Conservation (phyloP, 345 rosid species). For the Firmiana major region DNA sequence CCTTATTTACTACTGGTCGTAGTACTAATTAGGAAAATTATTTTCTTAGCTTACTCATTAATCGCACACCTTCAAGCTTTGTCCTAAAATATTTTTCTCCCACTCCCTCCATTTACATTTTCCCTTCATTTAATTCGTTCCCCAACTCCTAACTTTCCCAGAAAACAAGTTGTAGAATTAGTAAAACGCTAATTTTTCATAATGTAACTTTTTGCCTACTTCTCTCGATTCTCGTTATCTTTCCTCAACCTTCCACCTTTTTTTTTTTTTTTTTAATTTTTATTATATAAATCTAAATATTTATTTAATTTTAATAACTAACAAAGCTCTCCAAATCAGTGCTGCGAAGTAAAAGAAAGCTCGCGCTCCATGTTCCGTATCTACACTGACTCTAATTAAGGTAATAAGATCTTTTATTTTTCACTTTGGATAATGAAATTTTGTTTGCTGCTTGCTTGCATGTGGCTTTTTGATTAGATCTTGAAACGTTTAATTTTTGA, state of each 20-base stretch:
- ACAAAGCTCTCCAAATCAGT: slow-evolving; percentile 1
- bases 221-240: not conserved
- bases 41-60: not conserved
- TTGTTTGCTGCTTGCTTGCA: not conserved
- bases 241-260: not conserved
- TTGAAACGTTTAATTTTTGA: not conserved
- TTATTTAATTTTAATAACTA: not conserved
- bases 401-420: slow-evolving; percentile 5
- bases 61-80: not conserved
- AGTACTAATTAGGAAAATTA: not conserved
- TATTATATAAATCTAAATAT: too few species aligned
- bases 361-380: slow-evolving; percentile 8
- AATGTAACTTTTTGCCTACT: not conserved
- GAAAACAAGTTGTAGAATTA: not conserved
- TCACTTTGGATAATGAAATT: not conserved
- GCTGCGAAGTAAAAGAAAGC: slow-evolving; percentile 1
- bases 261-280: not conserved
- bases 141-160: not conserved
- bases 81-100: not conserved
- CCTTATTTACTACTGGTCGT: not conserved
- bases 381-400: slow-evolving; percentile 7
- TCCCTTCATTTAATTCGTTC: not conserved
- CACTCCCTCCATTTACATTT: not conserved
- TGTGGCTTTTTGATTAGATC: slow-evolving; percentile 16
- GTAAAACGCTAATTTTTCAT: not conserved